phyloP scores from a whole-genome alignment of 768 basidiomycete species.

The Russula sp. region DNA sequence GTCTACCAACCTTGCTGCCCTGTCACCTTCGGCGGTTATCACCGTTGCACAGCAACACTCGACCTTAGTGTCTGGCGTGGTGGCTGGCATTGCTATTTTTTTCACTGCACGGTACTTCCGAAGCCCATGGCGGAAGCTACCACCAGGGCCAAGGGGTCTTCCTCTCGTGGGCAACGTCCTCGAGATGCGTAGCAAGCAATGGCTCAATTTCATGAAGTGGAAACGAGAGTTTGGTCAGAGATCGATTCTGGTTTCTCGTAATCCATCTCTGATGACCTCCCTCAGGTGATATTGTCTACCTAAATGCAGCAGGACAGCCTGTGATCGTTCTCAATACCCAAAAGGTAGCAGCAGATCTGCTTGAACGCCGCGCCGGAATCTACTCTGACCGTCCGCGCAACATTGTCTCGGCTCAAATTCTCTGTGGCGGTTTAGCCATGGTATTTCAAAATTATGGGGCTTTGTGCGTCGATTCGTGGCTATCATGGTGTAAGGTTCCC shows the following conservation, averaged over 20 bases:
- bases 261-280: neutral
- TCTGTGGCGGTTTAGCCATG: conserved; percentile 14
- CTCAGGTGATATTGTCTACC: conserved; percentile 20
- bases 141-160: conserved; percentile 15
- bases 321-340: conserved; percentile 24
- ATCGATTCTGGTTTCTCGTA: neutral
- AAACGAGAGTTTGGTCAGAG: conserved; percentile 12
- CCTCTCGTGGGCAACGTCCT: conserved; percentile 17
- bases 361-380: conserved; percentile 20
- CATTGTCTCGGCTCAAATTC: conserved; percentile 17
- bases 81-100: neutral
- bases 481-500: too few species aligned
- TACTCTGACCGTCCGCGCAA: conserved; percentile 20
- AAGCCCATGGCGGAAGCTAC: conserved; percentile 20
- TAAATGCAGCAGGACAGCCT: conserved; percentile 20
- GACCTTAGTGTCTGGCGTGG: neutral
- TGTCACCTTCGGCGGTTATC: neutral
- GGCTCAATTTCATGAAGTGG: conserved; percentile 19
- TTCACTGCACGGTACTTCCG: conserved; percentile 9
- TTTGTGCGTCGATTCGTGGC: neutral
- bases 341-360: conserved; percentile 23
- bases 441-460: conserved; percentile 16
- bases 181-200: conserved; percentile 13
- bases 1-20: neutral
- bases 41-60: neutral